Percentiles rank a stretch among this genome's conserved stretches.
Evolutionary conservation across 768 basidiomycete genomes (phyloP).

Genomic region (Lentinus tigrinus): DNA sequence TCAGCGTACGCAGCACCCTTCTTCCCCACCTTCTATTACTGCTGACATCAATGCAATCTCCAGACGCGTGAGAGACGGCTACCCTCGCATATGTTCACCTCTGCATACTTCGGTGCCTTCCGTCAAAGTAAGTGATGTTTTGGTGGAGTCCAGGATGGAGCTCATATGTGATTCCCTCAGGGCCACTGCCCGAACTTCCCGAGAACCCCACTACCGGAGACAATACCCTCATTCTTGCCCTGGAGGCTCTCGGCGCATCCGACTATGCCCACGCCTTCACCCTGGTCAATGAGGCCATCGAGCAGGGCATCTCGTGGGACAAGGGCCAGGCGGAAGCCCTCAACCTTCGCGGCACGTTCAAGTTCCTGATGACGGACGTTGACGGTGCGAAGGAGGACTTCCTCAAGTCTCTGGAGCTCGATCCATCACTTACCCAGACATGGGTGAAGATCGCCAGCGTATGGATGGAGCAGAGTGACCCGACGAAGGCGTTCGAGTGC

Average conservation of each 20-base stretch:
- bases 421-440: slow-evolving; percentile 75
- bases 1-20: slow-evolving; percentile 47
- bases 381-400: slow-evolving; percentile 82
- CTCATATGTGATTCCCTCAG: slow-evolving; percentile 31
- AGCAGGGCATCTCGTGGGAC: slow-evolving; percentile 80
- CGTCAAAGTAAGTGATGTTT: slow-evolving; percentile 62
- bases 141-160: background rate
- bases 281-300: slow-evolving; percentile 80
- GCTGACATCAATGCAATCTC: slow-evolving; percentile 1
- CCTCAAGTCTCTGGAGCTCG: slow-evolving; percentile 67
- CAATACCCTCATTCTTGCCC: slow-evolving; percentile 73
- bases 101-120: slow-evolving; percentile 97
- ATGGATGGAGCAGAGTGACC: slow-evolving; percentile 91
- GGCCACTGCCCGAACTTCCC: slow-evolving; percentile 68
- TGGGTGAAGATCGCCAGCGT: slow-evolving; percentile 97
- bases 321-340: slow-evolving; percentile 80
- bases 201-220: slow-evolving; percentile 79
- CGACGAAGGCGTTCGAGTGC: slow-evolving; percentile 79
- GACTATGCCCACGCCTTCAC: slow-evolving; percentile 83
- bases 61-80: slow-evolving; percentile 77
- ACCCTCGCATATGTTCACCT: slow-evolving; percentile 89
- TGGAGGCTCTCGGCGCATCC: slow-evolving; percentile 79
- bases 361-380: slow-evolving; percentile 90
- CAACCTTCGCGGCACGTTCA: slow-evolving; percentile 95
- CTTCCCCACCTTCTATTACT: background rate